Conservation (phyloP, 225 moss, liverwort and hornwort genomes). For the Bryoerythrophyllum caledonicum region DNA sequence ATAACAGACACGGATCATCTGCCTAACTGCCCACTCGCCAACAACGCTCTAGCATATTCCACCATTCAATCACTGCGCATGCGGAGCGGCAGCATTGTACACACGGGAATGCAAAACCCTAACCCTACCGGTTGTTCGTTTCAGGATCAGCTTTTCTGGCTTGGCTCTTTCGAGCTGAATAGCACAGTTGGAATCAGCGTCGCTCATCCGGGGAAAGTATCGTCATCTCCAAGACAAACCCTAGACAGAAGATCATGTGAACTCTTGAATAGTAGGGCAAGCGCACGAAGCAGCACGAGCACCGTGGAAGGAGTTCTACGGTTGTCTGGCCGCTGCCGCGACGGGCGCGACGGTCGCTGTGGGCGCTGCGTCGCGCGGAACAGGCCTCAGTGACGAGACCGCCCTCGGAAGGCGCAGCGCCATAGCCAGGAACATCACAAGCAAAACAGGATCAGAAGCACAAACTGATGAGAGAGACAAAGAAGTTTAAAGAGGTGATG, state of each 20-base stretch:
- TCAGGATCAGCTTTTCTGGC: constrained; percentile 15
- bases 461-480: neutral
- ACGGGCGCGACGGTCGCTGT: neutral
- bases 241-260: neutral
- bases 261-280: constrained; percentile 2
- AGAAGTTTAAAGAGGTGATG: too few species aligned
- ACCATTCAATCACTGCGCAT: constrained; percentile 24
- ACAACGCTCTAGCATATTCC: constrained; percentile 23
- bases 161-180: constrained; percentile 20
- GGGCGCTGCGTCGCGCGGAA: neutral
- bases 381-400: neutral
- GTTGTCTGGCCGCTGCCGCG: constrained; percentile 3
- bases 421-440: neutral
- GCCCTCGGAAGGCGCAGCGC: neutral
- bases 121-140: neutral
- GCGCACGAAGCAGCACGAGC: neutral
- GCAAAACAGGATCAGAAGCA: too few species aligned
- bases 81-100: constrained; percentile 16
- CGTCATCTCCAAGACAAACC: constrained; percentile 18
- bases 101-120: constrained; percentile 23
- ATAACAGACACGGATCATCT: constrained; percentile 5
- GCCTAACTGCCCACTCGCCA: constrained; percentile 26
- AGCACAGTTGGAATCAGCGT: constrained; percentile 35
- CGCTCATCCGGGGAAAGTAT: constrained; percentile 42
- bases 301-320: constrained; percentile 16